Conservation (phyloP, 495 filamentous ascomycete genomes). For the Penicillium simplicissimum region DNA sequence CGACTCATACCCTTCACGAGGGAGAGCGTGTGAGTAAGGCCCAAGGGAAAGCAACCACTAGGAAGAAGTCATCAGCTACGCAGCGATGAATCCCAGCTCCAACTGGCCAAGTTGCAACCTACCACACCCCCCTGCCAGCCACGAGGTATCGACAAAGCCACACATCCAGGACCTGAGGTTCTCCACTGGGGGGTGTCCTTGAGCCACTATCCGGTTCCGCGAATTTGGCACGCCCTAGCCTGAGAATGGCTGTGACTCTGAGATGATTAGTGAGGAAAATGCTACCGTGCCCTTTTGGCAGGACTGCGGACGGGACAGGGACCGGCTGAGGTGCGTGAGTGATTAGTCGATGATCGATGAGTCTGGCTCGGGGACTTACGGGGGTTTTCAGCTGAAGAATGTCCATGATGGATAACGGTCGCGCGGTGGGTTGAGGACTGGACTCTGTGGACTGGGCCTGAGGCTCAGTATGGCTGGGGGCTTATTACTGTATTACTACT, state of each 20-base stretch:
- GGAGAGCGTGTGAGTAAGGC: background rate
- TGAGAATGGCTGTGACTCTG: background rate
- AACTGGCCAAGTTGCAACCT: background rate
- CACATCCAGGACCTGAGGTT: too few relatives aligned
- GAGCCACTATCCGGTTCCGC: background rate
- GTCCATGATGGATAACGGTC: background rate
- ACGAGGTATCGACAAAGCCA: background rate
- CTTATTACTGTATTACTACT: too few relatives aligned
- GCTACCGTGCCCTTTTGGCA: slow-evolving; percentile 6
- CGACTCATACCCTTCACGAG: slow-evolving; percentile 8
- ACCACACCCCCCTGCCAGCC: background rate
- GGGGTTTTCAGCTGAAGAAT: slow-evolving; percentile 17
- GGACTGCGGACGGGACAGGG: background rate
- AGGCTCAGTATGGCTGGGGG: background rate
- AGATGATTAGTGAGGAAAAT: background rate
- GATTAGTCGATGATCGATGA: slow-evolving; percentile 2
- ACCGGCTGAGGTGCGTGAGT: background rate
- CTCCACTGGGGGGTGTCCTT: too few relatives aligned
- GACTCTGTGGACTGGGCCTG: background rate
- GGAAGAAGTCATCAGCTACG: background rate
- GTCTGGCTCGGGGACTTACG: slow-evolving; percentile 7
- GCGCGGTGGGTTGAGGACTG: background rate
- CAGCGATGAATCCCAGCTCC: background rate
- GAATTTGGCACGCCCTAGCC: slow-evolving; percentile 8
- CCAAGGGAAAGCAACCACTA: background rate